phyloP scores from a whole-genome alignment of 176 grass and related monocot species.

The Secale cereale region DNA sequence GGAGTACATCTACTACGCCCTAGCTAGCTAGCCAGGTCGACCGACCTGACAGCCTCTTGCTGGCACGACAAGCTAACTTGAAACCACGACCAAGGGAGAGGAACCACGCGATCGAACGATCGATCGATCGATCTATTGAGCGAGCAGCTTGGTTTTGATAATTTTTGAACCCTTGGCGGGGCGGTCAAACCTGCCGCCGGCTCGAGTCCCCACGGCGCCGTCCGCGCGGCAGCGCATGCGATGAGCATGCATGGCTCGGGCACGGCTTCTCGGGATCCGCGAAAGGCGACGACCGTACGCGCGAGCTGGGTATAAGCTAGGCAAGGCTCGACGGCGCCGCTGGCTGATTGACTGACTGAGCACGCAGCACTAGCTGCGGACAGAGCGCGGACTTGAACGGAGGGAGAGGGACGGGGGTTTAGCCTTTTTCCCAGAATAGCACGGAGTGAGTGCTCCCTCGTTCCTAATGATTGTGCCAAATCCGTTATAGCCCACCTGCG shows the following conservation, averaged over 20 bases:
- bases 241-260: constrained; percentile 5
- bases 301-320: background rate
- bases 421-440: constrained; percentile 48
- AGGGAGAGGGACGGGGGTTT: background rate
- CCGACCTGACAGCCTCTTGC: background rate
- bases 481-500: constrained; percentile 47
- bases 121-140: background rate
- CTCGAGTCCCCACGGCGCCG: constrained; percentile 33
- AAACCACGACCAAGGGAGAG: background rate
- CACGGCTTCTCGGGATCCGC: constrained; percentile 32
- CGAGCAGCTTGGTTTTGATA: background rate
- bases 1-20: background rate
- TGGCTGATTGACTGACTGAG: background rate
- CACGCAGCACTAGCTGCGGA: background rate
- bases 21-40: background rate
- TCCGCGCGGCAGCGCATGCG: constrained; percentile 21
- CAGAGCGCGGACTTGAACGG: background rate
- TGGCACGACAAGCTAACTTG: background rate
- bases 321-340: background rate
- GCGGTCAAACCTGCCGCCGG: constrained; percentile 1
- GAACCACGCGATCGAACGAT: background rate
- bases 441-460: constrained; percentile 51
- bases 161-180: background rate
- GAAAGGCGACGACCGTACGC: constrained; percentile 30
- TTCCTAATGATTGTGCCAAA: constrained; percentile 81